Percentiles rank a stretch among this genome's conserved stretches.
phyloP scores from a whole-genome alignment of 1,284 basidiomycete genomes.

The Cutaneotrichosporon sp. region DNA sequence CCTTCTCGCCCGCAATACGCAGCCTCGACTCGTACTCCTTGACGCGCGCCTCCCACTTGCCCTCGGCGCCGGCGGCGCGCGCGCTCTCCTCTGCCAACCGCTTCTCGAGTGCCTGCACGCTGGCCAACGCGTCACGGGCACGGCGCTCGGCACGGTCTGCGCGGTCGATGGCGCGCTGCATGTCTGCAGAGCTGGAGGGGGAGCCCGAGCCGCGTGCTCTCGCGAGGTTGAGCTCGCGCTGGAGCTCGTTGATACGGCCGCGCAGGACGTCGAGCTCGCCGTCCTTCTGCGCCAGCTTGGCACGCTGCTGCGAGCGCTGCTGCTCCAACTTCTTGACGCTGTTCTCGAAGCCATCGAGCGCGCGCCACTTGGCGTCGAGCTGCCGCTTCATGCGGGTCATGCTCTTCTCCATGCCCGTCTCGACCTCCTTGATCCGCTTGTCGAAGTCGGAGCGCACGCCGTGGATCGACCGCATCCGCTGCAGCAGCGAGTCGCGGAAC shows the following conservation, averaged over 20 bases:
- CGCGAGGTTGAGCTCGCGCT: slow-evolving; percentile 36
- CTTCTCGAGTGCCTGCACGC: slow-evolving; percentile 78
- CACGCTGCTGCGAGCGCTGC: slow-evolving; percentile 79
- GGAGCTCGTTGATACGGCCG: slow-evolving; percentile 75
- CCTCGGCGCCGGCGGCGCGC: slow-evolving; percentile 69
- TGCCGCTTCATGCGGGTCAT: slow-evolving; percentile 74
- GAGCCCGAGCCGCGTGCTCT: background rate
- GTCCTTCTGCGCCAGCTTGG: slow-evolving; percentile 77
- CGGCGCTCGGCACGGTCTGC: slow-evolving; percentile 80
- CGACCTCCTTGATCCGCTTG: slow-evolving; percentile 77
- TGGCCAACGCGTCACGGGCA: slow-evolving; percentile 75
- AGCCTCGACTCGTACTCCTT: slow-evolving; percentile 85
- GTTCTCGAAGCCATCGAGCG: slow-evolving; percentile 89
- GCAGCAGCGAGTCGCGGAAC: slow-evolving; percentile 86
- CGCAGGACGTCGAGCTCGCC: slow-evolving; percentile 84
- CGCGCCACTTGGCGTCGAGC: slow-evolving; percentile 83
- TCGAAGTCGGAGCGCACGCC: slow-evolving; percentile 85
- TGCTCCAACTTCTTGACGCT: slow-evolving; percentile 83
- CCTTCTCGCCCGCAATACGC: slow-evolving; percentile 84
- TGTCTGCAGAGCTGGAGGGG: slow-evolving; percentile 55
- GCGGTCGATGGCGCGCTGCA: slow-evolving; percentile 67
- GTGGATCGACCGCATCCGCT: slow-evolving; percentile 76
- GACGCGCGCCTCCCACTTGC: slow-evolving; percentile 89
- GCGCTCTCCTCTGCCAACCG: slow-evolving; percentile 71
- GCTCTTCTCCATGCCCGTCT: slow-evolving; percentile 56